These are phyloP conservation scores for Amborella trichopoda DNA, from an alignment of 164 flowering plant species.

Conservation along the genomic window DNA sequence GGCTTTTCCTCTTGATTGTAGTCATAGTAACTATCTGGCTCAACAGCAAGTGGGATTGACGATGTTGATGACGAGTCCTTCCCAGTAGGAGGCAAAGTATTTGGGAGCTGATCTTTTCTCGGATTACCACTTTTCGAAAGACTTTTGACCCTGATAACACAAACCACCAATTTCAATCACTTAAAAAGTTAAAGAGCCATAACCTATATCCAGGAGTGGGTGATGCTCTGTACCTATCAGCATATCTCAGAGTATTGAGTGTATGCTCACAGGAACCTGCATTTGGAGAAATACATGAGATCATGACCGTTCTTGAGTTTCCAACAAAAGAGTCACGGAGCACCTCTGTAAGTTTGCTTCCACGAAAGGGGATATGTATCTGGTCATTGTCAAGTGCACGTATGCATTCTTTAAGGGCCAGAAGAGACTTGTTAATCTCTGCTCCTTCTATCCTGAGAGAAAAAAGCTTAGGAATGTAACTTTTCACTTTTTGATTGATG, in stretches of 20 bases:
- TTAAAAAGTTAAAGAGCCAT: not conserved
- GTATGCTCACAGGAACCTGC: constrained; percentile 93
- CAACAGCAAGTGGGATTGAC: constrained; percentile 27
- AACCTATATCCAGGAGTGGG: not conserved
- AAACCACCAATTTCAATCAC: not conserved
- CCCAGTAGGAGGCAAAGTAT: constrained; percentile 21
- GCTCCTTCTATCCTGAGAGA: constrained; percentile 87
- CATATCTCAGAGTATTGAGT: constrained; percentile 87
- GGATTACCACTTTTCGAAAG: constrained; percentile 66
- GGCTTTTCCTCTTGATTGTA: constrained; percentile 41
- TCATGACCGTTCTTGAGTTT: constrained; percentile 90
- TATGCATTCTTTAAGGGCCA: constrained; percentile 88
- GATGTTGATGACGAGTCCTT: constrained; percentile 48
- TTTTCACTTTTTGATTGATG: too few species aligned
- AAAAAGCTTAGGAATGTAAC: not conserved
- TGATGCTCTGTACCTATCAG: constrained; percentile 54
- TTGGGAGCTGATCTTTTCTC: constrained; percentile 36
- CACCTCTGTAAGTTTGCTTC: constrained; percentile 92
- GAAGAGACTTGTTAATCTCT: constrained; percentile 88
- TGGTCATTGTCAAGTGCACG: constrained; percentile 95
- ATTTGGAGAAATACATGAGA: constrained; percentile 88
- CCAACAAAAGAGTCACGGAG: constrained; percentile 93
- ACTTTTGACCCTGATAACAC: constrained; percentile 65
- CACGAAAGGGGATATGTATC: constrained; percentile 91
- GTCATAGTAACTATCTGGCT: constrained; percentile 39